Percentiles rank a stretch among this genome's conserved stretches.
phyloP scores from a whole-genome alignment of 164 flowering plant genomes.

The Umbellularia californica region DNA sequence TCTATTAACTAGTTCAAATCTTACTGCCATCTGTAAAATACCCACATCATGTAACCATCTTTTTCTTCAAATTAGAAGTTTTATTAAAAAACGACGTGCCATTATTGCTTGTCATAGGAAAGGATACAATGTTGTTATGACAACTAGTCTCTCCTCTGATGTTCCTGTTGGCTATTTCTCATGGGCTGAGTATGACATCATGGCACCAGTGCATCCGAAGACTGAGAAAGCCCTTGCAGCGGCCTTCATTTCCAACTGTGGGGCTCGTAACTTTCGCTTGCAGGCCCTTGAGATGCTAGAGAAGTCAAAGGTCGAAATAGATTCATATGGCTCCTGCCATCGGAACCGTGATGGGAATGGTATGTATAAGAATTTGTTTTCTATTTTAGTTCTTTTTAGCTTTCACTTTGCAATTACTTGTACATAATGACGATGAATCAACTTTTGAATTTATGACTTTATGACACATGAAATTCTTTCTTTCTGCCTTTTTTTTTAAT shows the following conservation, averaged over 20 bases:
- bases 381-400: neutral
- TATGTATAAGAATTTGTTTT: conserved; percentile 10
- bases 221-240: conserved; percentile 87
- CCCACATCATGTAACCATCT: neutral
- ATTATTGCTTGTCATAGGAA: conserved; percentile 39
- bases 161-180: conserved; percentile 99
- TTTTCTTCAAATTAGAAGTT: neutral
- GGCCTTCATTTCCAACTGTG: conserved; percentile 97
- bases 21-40: neutral
- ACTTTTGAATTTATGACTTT: neutral
- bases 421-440: neutral
- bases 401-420: neutral
- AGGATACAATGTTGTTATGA: conserved; percentile 78
- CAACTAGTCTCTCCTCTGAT: conserved; percentile 98
- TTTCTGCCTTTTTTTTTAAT: neutral
- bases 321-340: conserved; percentile 95
- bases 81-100: neutral
- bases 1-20: neutral
- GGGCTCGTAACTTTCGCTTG: conserved; percentile 82
- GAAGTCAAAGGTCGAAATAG: conserved; percentile 55
- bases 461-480: neutral
- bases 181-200: conserved; percentile 96
- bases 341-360: conserved; percentile 85
- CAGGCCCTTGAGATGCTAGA: conserved; percentile 81
- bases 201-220: conserved; percentile 91